A percentile compares a stretch with the other conserved stretches of the same genome.
Conservation (phyloP, 2,329 filamentous ascomycete genomes). For the Elsinoe batatas region DNA sequence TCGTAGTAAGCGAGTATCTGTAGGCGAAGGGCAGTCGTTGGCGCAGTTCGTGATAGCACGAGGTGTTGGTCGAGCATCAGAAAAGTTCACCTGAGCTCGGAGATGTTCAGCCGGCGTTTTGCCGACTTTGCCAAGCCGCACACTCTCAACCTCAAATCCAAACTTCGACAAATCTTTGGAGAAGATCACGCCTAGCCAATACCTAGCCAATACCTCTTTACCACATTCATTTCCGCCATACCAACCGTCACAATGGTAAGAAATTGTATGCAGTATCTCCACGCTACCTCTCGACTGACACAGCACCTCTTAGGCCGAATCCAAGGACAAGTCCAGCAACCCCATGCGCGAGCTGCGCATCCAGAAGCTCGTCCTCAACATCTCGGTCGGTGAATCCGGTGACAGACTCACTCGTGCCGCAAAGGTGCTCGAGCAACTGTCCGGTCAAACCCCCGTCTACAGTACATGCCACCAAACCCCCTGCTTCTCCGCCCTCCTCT, state of each 20-base stretch:
- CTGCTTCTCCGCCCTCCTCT: constrained; percentile 1
- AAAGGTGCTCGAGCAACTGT: constrained; percentile 99
- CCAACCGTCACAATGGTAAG: neutral
- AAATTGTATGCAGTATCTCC: neutral
- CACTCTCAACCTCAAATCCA: constrained; percentile 9
- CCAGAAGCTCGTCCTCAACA: constrained; percentile 99
- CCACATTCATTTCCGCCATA: neutral
- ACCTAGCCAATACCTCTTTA: constrained; percentile 1
- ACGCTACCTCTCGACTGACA: neutral
- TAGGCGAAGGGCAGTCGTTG: neutral
- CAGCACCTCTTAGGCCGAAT: neutral
- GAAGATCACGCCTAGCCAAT: constrained; percentile 6
- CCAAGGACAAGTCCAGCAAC: constrained; percentile 72
- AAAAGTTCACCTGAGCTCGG: constrained; percentile 11
- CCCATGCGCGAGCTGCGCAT: constrained; percentile 99
- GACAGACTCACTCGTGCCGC: constrained; percentile 99
- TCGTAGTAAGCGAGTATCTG: neutral
- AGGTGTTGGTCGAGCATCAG: neutral
- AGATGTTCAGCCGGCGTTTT: constrained; percentile 11
- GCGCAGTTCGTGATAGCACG: neutral
- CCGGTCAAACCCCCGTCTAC: constrained; percentile 99
- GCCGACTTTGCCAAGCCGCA: constrained; percentile 10
- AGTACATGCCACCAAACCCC: constrained; percentile 46
- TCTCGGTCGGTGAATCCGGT: constrained; percentile 99
- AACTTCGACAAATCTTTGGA: constrained; percentile 11